Evolutionary conservation across 345 rosid genomes (phyloP).

Genomic region (Citrus cavaleriei): DNA sequence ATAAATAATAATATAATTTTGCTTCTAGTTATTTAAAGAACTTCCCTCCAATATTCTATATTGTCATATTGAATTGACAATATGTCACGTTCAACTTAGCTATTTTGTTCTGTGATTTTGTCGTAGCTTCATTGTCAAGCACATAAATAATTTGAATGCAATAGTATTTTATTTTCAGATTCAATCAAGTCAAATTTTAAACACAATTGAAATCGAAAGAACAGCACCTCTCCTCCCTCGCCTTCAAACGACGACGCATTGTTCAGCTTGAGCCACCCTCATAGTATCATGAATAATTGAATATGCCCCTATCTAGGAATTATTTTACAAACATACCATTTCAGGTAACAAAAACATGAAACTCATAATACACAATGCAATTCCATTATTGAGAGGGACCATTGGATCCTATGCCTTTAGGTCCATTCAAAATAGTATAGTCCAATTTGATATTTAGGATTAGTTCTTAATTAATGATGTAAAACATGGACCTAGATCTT

Average conservation of each 20-base stretch:
- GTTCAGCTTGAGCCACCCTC: background rate
- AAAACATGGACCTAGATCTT: background rate
- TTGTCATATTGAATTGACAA: background rate
- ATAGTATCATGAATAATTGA: background rate
- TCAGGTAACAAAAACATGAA: background rate
- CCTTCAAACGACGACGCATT: background rate
- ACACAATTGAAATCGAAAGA: background rate
- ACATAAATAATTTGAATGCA: background rate
- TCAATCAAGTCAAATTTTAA: constrained; percentile 3
- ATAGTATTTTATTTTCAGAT: background rate
- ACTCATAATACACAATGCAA: background rate
- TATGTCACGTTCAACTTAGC: background rate
- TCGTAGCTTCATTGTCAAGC: background rate
- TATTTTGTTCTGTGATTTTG: background rate
- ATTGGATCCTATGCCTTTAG: background rate
- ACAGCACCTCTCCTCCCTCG: background rate
- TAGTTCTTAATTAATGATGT: background rate
- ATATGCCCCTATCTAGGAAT: background rate
- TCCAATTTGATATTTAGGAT: background rate
- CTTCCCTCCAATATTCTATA: constrained; percentile 10
- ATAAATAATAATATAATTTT: background rate
- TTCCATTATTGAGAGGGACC: constrained; percentile 1
- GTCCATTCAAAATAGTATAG: too few relatives aligned
- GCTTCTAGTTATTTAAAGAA: background rate
- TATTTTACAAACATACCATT: background rate